A percentile compares a stretch with the other conserved stretches of the same genome.
Evolutionary conservation across 2,329 filamentous ascomycete genomes (phyloP).

Genomic region (Aspergillus sp.): DNA sequence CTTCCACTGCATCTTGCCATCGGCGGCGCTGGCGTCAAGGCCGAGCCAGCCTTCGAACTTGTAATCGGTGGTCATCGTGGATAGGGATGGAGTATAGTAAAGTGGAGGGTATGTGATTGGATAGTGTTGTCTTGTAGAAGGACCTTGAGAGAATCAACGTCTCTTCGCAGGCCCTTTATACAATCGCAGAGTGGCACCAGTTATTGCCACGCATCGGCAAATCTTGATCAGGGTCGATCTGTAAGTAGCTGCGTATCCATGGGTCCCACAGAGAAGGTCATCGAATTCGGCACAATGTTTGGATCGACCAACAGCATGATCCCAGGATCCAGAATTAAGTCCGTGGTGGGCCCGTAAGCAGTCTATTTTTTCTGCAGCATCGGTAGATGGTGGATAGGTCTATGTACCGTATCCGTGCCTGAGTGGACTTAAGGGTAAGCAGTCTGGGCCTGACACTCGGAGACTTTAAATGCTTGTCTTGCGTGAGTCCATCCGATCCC

Average conservation of each 20-base stretch:
- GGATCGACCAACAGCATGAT: not conserved
- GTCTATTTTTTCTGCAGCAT: not conserved
- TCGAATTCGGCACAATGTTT: not conserved
- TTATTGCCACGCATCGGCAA: not conserved
- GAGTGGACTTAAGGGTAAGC: not conserved
- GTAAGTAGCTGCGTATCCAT: not conserved
- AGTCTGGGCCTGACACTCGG: not conserved
- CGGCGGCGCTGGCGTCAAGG: slow-evolving; percentile 47
- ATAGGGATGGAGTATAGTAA: not conserved
- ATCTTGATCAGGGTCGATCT: not conserved
- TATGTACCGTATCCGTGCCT: not conserved
- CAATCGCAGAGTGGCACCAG: not conserved
- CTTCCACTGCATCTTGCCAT: slow-evolving; percentile 57
- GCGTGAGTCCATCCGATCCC: no score
- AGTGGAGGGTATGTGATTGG: not conserved
- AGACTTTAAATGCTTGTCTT: not conserved
- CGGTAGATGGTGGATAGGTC: no score
- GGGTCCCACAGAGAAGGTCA: not conserved
- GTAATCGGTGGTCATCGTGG: slow-evolving; percentile 33
- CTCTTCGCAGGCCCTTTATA: not conserved
- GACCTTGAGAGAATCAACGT: not conserved
- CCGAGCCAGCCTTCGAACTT: slow-evolving; percentile 61
- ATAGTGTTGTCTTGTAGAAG: not conserved
- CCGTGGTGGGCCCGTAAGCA: not conserved
- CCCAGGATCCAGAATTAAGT: not conserved